Evolutionary conservation across 2,329 filamentous ascomycete species (phyloP).

Genomic region (Fusarium nematophilum): DNA sequence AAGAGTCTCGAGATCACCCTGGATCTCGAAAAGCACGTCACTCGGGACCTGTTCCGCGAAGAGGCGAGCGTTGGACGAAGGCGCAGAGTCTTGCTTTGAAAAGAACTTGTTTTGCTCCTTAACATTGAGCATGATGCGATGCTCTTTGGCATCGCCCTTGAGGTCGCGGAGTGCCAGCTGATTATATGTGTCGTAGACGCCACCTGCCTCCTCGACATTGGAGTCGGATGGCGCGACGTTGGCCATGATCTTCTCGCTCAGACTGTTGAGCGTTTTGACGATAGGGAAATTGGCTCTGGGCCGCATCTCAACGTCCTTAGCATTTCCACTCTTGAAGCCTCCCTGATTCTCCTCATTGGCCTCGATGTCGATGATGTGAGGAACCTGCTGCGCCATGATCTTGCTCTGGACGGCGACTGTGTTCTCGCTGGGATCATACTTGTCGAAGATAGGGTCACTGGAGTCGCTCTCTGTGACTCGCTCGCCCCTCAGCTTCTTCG

Average conservation of each 20-base stretch:
- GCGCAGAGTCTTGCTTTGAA: constrained; percentile 65
- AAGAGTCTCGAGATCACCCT: constrained; percentile 68
- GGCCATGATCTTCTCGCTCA: constrained; percentile 94
- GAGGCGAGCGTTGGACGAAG: constrained; percentile 58
- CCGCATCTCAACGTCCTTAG: constrained; percentile 90
- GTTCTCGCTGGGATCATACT: constrained; percentile 82
- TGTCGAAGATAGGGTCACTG: constrained; percentile 83
- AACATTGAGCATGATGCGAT: constrained; percentile 85
- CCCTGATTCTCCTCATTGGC: constrained; percentile 97
- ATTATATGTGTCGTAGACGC: constrained; percentile 79
- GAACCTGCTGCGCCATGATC: constrained; percentile 74
- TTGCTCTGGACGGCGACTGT: constrained; percentile 63
- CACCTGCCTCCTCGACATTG: constrained; percentile 66
- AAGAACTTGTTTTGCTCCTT: constrained; percentile 90
- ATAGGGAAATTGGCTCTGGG: constrained; percentile 86
- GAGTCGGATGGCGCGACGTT: constrained; percentile 84
- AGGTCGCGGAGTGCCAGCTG: constrained; percentile 85
- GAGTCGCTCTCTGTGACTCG: constrained; percentile 82
- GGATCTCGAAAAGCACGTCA: constrained; percentile 74
- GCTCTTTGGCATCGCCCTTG: constrained; percentile 76
- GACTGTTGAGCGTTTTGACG: constrained; percentile 85
- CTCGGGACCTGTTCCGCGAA: constrained; percentile 78
- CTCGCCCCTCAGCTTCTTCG: constrained; percentile 92
- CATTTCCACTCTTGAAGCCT: constrained; percentile 82
- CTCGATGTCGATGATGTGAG: constrained; percentile 90